Base-by-base conservation (phyloP, 371 early-diverging fungal genomes). In the Rhizopus sp. region DNA sequence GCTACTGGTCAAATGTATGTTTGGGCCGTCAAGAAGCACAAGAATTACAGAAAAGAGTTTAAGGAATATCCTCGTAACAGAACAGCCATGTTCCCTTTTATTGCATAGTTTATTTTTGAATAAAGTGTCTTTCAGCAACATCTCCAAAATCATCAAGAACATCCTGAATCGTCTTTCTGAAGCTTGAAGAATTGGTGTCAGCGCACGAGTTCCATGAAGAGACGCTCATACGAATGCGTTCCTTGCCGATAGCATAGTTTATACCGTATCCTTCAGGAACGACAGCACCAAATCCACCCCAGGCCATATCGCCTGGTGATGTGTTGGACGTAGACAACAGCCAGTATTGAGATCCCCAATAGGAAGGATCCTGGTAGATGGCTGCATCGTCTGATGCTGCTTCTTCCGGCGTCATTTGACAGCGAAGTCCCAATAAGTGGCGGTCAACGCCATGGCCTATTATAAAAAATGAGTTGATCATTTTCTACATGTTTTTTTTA, bases 21-120 rank as follows among this genome's bases (percentile, higher is more conserved):
- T n/a, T 98, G 98, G 98, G 97, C 98, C 6, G 68, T 93, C 63
- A 96, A 96, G 84, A 98, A 98, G 82, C 96, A 96, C 82, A 86
- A 85, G 70, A 81, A 83, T 44, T 98, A 98, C 75, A 78, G 68
- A 54, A 91, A 91, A 62, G 98, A 98, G 63, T 98, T 98, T 77
- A 82, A 88, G 13, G 85, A 90, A 62, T 97, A 96, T 62, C 98
- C 98, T 59, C 89, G 88, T 64, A 82, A 83, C 63, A 86, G 98
- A 71, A 93, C 88, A 68, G 88, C 92, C 51, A 84, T 97, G 73
- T 80, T 97, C 73, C 98, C 98, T n/a, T 91, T 89, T 59, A 57
- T 95, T 50, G 81, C 81, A 40, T 91, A 84, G n/a, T 31, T 60
- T 56, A 50, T 59, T 70, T 56, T 35, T 65, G 53, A 29, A 72